Conservation (phyloP, 805 yeast species). For the Zygosaccharomyces rouxii region DNA sequence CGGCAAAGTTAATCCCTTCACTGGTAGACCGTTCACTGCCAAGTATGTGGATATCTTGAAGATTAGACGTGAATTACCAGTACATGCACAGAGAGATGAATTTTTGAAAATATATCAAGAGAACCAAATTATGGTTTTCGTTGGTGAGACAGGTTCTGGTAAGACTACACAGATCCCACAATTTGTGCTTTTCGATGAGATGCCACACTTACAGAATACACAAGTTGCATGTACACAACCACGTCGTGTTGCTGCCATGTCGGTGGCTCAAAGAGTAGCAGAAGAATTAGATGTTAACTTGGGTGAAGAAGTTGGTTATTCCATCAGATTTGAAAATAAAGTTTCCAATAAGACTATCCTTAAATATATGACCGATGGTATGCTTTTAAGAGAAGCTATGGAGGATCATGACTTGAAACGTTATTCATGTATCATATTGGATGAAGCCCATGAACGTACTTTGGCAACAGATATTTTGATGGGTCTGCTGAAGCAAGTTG, state of each 20-base stretch:
- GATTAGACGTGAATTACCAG: slow-evolving; percentile 83
- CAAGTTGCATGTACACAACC: slow-evolving; percentile 97
- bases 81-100: slow-evolving; percentile 87
- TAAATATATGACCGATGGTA: slow-evolving; percentile 98
- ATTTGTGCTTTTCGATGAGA: slow-evolving; percentile 83
- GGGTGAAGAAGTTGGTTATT: slow-evolving; percentile 94
- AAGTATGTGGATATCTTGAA: slow-evolving; percentile 75
- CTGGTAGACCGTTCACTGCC: slow-evolving; percentile 56
- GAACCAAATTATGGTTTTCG: slow-evolving; percentile 94
- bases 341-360: slow-evolving; percentile 75
- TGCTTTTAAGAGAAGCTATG: slow-evolving; percentile 96
- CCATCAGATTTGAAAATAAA: slow-evolving; percentile 88
- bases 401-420: slow-evolving; percentile 77
- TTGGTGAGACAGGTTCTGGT: slow-evolving; percentile 99
- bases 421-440: slow-evolving; percentile 87
- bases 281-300: slow-evolving; percentile 92
- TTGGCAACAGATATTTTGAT: slow-evolving; percentile 92
- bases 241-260: slow-evolving; percentile 98
- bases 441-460: slow-evolving; percentile 98
- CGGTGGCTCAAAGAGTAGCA: slow-evolving; percentile 95
- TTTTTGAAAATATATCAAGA: slow-evolving; percentile 78
- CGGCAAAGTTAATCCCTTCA: slow-evolving; percentile 70
- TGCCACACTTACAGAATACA: slow-evolving; percentile 78
- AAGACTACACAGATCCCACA: slow-evolving; percentile 98
- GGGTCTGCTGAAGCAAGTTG: slow-evolving; percentile 87